Conservation (phyloP, 2,329 filamentous ascomycete genomes). For the Microdochium trichocladiopsis region DNA sequence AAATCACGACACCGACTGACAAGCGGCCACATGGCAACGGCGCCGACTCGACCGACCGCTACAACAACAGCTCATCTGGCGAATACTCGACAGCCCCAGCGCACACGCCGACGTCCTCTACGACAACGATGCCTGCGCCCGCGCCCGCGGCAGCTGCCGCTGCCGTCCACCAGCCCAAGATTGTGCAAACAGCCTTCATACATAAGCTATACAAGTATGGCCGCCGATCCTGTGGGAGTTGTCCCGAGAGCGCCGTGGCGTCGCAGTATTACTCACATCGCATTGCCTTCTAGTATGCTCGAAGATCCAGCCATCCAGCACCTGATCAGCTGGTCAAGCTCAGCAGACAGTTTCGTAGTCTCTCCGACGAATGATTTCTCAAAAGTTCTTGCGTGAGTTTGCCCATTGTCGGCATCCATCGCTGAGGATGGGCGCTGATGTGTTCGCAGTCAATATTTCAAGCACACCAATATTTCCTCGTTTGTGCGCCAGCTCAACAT, state of each 20-base stretch:
- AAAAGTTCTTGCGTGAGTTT: constrained; percentile 87
- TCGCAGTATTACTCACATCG: not conserved
- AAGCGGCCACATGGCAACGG: not conserved
- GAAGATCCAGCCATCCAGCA: constrained; percentile 91
- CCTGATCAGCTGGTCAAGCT: constrained; percentile 90
- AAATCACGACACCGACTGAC: not conserved
- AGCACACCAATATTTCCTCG: constrained; percentile 97
- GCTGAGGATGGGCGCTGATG: constrained; percentile 8
- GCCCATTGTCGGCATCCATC: constrained; percentile 6
- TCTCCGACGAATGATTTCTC: constrained; percentile 95
- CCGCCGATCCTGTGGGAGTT: not conserved
- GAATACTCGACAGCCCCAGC: not conserved
- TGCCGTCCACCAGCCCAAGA: constrained; percentile 87
- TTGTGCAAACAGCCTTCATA: constrained; percentile 97
- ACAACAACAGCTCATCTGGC: not conserved
- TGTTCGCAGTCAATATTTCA: constrained; percentile 81
- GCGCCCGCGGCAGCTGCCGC: constrained; percentile 55
- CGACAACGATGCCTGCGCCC: constrained; percentile 13
- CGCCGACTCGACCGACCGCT: not conserved
- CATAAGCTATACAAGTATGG: constrained; percentile 97
- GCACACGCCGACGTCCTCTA: not conserved
- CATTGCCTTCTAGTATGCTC: constrained; percentile 65
- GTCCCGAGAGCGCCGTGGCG: not conserved
- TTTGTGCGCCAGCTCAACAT: constrained; percentile 98
- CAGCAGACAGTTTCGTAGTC: constrained; percentile 98